phyloP scores from a whole-genome alignment of 2,329 filamentous ascomycete species.

The Sporothrix humicola region DNA sequence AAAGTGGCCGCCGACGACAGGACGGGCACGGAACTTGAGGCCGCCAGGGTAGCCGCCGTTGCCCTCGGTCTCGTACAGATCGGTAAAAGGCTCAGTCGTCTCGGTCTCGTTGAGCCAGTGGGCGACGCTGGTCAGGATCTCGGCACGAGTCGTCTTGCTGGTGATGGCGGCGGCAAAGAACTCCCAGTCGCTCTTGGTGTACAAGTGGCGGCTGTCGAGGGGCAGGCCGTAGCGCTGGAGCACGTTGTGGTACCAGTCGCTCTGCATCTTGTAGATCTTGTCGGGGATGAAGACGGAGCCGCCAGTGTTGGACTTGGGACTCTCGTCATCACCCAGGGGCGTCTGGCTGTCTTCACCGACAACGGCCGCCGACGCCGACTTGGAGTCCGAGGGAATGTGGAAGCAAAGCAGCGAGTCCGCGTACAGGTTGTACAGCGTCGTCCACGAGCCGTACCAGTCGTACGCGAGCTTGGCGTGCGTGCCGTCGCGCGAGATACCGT shows the following conservation, averaged over 20 bases:
- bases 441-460: conserved; percentile 79
- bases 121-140: conserved; percentile 76
- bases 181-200: conserved; percentile 90
- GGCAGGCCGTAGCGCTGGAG: conserved; percentile 83
- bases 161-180: conserved; percentile 85
- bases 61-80: conserved; percentile 82
- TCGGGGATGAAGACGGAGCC: conserved; percentile 68
- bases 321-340: conserved; percentile 36
- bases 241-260: conserved; percentile 78
- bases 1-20: conserved; percentile 86
- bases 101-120: conserved; percentile 83
- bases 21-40: conserved; percentile 77
- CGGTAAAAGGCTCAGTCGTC: conserved; percentile 78
- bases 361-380: neutral
- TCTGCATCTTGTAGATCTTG: conserved; percentile 78
- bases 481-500: conserved; percentile 69
- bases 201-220: conserved; percentile 80
- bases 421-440: conserved; percentile 76
- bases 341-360: conserved; percentile 16
- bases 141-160: conserved; percentile 67
- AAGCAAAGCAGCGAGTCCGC: conserved; percentile 59
- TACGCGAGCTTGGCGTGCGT: conserved; percentile 76
- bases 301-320: conserved; percentile 37
- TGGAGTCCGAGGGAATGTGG: conserved; percentile 37
- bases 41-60: conserved; percentile 75